Conservation (phyloP, 805 yeast species). For the Wickerhamiella vanderwaltii region DNA sequence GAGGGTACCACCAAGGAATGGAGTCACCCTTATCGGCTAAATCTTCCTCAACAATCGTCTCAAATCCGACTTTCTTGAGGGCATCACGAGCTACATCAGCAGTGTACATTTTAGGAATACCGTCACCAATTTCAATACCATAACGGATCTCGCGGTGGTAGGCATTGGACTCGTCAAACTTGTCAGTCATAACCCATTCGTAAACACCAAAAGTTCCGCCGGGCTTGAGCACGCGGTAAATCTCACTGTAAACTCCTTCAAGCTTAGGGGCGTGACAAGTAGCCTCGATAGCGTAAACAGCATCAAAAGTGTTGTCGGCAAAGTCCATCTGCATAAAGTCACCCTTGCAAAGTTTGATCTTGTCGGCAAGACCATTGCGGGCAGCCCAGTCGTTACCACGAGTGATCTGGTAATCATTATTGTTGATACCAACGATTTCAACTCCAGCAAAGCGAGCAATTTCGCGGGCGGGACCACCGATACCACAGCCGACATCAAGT, state of each 20-base stretch:
- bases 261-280: conserved; percentile 95
- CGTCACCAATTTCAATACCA: conserved; percentile 97
- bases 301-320: conserved; percentile 79
- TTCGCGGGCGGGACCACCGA: conserved; percentile 98
- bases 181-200: conserved; percentile 98
- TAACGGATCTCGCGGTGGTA: conserved; percentile 91
- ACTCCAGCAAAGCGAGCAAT: conserved; percentile 84
- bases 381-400: conserved; percentile 77
- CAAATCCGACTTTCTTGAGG: conserved; percentile 75
- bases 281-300: conserved; percentile 97
- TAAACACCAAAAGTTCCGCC: conserved; percentile 97
- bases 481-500: conserved; percentile 97
- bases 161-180: conserved; percentile 71
- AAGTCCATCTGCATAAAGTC: conserved; percentile 99
- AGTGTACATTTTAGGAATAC: conserved; percentile 93
- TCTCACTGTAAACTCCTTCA: conserved; percentile 91
- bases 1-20: conserved; percentile 96
- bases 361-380: conserved; percentile 49
- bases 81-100: conserved; percentile 81
- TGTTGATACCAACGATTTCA: conserved; percentile 79
- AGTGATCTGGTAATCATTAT: conserved; percentile 89
- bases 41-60: conserved; percentile 61
- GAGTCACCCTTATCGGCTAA: conserved; percentile 72
- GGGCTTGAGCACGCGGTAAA: conserved; percentile 90
- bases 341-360: conserved; percentile 82